Evolutionary conservation across 257 asterid species (phyloP), one percentile per base, ranked within the genome.

Genomic region (Salvia hispanica): DNA sequence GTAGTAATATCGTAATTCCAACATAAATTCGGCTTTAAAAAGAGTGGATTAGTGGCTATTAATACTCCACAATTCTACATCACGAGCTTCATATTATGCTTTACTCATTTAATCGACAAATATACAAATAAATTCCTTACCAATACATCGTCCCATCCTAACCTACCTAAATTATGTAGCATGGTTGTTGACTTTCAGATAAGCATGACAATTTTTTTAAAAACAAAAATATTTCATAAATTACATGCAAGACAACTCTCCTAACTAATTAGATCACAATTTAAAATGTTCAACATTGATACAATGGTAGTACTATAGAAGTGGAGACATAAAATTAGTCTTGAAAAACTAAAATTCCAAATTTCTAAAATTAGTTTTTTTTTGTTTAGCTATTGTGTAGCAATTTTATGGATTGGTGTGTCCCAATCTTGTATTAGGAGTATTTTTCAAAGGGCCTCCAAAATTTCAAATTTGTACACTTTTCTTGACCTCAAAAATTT

Each of bases 401-500:
- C n/a, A n/a, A n/a, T 13, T 39, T 46, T 7, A 43, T 59, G n/a
- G 21, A n/a, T 56, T 15, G 21, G 56, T 25, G 66, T 40, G 71
- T 40, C 58, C 9, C 66, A 43, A 53, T 28, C 15, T 61, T 62
- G 31, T 25, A 25, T 1, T 25, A 25, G 31, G 2, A 10, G 14
- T 47, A 3, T 4, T 80, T 78, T 79, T 78, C 82, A 76, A 80
- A 76, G 63, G 13, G 61, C 48, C 37, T 42, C 74, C 69, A 43
- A 31, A 65, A 53, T 76, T 79, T 83, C 75, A 86, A 72, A 48
- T 15, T 51, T 77, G 88, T 71, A 44, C 84, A 71, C 83, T 56
- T 78, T 71, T 67, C 58, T 85, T 82, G 91, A 85, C 90, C 83
- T 72, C n/a, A 42, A 7, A 44, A 54, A 9, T 34, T 18, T 12